Conservation (phyloP, 202 grass and related monocot species). For the Setaria italica region DNA sequence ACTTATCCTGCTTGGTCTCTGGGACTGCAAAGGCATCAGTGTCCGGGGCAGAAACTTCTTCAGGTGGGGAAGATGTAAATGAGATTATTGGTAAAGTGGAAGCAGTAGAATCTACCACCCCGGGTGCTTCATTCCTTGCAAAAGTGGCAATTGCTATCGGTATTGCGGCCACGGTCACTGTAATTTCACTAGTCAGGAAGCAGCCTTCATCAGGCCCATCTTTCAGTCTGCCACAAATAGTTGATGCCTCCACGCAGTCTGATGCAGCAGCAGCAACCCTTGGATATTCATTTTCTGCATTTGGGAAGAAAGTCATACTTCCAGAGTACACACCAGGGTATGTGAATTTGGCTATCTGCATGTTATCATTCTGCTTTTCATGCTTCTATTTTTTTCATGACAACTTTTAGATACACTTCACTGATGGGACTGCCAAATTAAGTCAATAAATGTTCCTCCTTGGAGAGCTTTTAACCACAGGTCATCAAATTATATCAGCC, state of each 20-base stretch:
- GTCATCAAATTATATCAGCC: background rate
- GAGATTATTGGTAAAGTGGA: conserved; percentile 55
- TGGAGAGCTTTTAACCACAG: background rate
- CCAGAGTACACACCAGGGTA: conserved; percentile 86
- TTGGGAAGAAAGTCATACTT: conserved; percentile 77
- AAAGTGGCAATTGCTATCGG: conserved; percentile 76
- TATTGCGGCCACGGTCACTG: conserved; percentile 54
- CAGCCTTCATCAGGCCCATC: conserved; percentile 56
- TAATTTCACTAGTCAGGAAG: conserved; percentile 60
- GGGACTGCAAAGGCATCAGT: conserved; percentile 40
- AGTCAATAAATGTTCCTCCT: background rate
- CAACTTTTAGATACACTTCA: background rate
- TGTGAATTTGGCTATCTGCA: conserved; percentile 32
- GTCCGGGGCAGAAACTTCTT: conserved; percentile 52
- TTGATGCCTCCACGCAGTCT: conserved; percentile 62
- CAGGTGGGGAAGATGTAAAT: conserved; percentile 45
- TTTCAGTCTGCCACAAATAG: conserved; percentile 66
- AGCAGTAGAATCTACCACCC: conserved; percentile 38
- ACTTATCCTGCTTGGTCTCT: conserved; percentile 32
- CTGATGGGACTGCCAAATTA: background rate
- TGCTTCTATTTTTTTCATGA: background rate
- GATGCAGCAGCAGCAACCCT: conserved; percentile 38
- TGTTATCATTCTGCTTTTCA: background rate
- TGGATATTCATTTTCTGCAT: conserved; percentile 65
- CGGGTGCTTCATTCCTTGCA: conserved; percentile 56